Evolutionary conservation across 1,284 basidiomycete species (phyloP).

Genomic region (Ceratobasidium sp.): DNA sequence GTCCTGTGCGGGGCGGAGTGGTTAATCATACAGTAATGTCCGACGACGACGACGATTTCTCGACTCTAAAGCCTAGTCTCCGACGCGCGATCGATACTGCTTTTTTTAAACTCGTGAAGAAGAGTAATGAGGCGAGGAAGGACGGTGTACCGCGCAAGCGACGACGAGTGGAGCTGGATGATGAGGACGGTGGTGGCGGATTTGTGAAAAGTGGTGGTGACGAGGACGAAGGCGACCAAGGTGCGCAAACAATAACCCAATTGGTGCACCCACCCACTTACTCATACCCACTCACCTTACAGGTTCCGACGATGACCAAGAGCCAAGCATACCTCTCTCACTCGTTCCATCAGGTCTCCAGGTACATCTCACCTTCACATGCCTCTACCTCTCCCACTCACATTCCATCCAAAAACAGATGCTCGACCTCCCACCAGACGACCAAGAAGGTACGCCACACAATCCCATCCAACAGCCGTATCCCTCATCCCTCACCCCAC

Average conservation of each 20-base stretch:
- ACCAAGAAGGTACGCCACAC: conserved; percentile 27
- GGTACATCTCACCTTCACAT: no score
- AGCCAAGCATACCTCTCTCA: conserved; percentile 15
- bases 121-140: background rate
- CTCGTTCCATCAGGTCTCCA: conserved; percentile 42
- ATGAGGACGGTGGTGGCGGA: background rate
- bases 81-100: conserved; percentile 32
- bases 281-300: background rate
- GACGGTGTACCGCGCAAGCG: no score
- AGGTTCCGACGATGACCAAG: conserved; percentile 23
- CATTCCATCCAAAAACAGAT: conserved; percentile 12
- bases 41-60: conserved; percentile 35
- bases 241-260: background rate
- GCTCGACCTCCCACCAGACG: conserved; percentile 40
- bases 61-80: conserved; percentile 17
- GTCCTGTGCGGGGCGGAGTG: no score
- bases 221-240: background rate
- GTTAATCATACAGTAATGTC: conserved; percentile 23
- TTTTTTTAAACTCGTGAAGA: conserved; percentile 29
- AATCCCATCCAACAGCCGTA: background rate
- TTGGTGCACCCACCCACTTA: background rate
- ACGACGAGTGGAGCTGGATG: background rate
- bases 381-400: background rate
- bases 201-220: conserved; percentile 4
- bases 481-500: background rate